These are phyloP conservation scores for Candida smagusa DNA, from an alignment of 1,139 yeast species.

Conservation along the genomic window DNA sequence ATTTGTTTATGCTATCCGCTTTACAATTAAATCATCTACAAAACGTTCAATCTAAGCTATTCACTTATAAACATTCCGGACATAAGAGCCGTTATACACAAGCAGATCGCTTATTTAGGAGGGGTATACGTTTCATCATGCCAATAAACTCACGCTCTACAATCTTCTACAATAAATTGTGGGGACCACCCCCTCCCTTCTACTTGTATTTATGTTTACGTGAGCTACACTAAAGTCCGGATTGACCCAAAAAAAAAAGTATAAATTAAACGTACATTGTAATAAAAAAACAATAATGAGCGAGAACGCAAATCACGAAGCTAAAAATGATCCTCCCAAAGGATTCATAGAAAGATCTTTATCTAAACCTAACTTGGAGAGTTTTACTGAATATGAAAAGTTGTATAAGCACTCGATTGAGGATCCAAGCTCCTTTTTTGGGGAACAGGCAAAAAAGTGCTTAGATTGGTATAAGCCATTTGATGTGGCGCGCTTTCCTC, in stretches of 20 bases:
- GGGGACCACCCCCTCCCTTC: too few species aligned
- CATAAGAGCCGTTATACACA: too few species aligned
- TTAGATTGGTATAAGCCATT: slow-evolving; percentile 67
- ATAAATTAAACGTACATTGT: not conserved
- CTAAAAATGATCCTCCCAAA: slow-evolving; percentile 47
- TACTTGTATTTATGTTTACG: too few species aligned
- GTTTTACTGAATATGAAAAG: slow-evolving; percentile 54
- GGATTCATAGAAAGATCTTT: slow-evolving; percentile 56
- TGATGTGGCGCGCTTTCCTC: slow-evolving; percentile 56
- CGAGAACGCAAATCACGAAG: slow-evolving; percentile 38
- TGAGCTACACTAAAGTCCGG: not conserved
- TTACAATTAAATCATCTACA: too few species aligned
- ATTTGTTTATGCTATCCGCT: too few species aligned
- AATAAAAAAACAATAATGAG: slow-evolving; percentile 3
- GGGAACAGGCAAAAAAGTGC: slow-evolving; percentile 53
- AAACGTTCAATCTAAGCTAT: too few species aligned
- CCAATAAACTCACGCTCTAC: too few species aligned
- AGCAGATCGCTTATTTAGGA: too few species aligned
- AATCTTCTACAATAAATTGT: too few species aligned
- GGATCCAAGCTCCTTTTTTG: slow-evolving; percentile 64
- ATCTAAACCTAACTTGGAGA: slow-evolving; percentile 45
- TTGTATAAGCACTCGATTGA: slow-evolving; percentile 67
- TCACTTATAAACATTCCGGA: too few species aligned
- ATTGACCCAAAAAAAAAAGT: not conserved
- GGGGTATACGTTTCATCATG: too few species aligned